Evolutionary conservation across 2,329 filamentous ascomycete species (phyloP), one percentile per base, ranked within the genome.

Genomic region (Stenocarpella maydis): DNA sequence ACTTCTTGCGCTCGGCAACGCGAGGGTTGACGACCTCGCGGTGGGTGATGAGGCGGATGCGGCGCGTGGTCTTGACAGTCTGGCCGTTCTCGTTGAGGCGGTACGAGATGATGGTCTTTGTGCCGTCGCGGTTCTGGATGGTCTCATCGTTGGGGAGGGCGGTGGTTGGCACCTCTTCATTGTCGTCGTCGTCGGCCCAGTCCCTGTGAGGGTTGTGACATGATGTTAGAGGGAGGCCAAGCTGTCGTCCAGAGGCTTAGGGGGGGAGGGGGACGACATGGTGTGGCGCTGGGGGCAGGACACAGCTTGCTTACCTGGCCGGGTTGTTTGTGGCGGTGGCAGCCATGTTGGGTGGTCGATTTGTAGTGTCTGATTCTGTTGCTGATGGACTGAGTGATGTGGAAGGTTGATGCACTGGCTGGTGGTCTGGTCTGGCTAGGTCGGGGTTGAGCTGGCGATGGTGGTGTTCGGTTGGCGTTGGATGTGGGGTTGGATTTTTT

Each of bases 101-200:
- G 86, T 93, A 97, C 73, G 92, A 93, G 78, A 97, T 91, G 76
- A 96, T 92, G 55, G 97, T 99, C 85, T 98, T 97, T 77, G 94
- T 97, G 80, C 97, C 96, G 82, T 99, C 96, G 85, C 98, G 97
- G 90, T 99, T 98, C 80, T 91, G 92, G 80, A 94, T 95, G 76
- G 95, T 92, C 84, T 96, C 92, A 75, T 93, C 90, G 75, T 92
- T 88, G 71, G 96, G 96, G 76, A 99, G 92, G 69, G 89, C 87
- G 74, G 82, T 81, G 75, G 66, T 68, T 64, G 81, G 77, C 75
- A 92, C 89, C 82, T 96, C 92, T 83, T 94, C 91, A 78, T 95
- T 93, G 80, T 97, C 94, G 80, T 96, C 93, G 80, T 96, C 93
- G 85, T 98, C 96, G 80, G 96, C 95, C 95, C 95, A 98, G 87